Base-by-base conservation (phyloP, 768 basidiomycete species). In the Pulveroboletus sp. region DNA sequence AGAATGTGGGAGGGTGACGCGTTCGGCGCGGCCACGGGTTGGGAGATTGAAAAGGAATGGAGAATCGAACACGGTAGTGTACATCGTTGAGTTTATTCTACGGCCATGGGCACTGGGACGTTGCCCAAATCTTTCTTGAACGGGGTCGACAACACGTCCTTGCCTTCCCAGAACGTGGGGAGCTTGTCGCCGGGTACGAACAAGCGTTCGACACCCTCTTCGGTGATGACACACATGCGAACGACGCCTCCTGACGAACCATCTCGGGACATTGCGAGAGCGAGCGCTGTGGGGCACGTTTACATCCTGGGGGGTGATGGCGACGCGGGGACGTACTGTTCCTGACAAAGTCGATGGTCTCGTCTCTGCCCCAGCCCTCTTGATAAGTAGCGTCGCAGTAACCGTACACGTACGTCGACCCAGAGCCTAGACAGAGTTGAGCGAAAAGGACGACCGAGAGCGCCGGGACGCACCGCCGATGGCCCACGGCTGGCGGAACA, bases 311-410 rank as follows among this genome's bases (percentile, higher is more conserved):
- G 11, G 14, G 17, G 17, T 27, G 44, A 22, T 37, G 17, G 32
- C 17, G n/a, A 49, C 12, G 22, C 4, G 23, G 35, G 42, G 39
- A 79, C 90, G 50, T 64, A 96, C 95, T 93, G 72, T 98, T 96
- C 73, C 83, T 89, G 51, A 98, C 95, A 63, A 99, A 98, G 31
- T 94, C 76, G 48, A 99, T 72, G 0, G 93, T 96, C 71, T 97
- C 82, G 32, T 93, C 90, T 58, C 79, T 79, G 7, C 80, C 83
- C 93, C 91, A 95, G 14, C 89, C 91, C 24, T 97, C 94, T 69
- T 83, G 73, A 67, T 88, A 99, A 23, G 93, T 97, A n/a, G 96
- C 93, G 68, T 99, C 96, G 61, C 96, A 98, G 72, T 97, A 98
- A 45, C 95, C 96, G 64, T 98, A 99, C 11, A 98, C 93, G 65